Evolutionary conservation across 495 filamentous ascomycete genomes (phyloP).

Genomic region (Barbatosphaeria neglecta): DNA sequence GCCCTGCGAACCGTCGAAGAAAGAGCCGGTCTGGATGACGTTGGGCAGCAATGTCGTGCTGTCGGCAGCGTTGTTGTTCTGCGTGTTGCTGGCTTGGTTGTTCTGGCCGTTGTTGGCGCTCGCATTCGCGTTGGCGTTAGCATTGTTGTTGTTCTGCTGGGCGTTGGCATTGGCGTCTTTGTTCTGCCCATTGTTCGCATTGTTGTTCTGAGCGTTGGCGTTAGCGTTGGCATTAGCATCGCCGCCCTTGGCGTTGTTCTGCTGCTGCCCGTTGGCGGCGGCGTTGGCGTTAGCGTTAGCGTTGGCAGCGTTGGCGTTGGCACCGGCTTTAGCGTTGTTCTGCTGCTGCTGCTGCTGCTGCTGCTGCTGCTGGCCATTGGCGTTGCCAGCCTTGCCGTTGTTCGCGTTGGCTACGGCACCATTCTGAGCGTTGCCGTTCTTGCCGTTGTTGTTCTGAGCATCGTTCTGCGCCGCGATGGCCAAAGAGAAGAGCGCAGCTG

Average conservation of each 20-base stretch:
- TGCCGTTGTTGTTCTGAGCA: constrained; percentile 4
- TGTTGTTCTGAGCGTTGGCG: background rate
- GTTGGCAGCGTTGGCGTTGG: background rate
- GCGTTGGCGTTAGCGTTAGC: constrained; percentile 1
- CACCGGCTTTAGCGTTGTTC: background rate
- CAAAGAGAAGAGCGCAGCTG: constrained; percentile 5
- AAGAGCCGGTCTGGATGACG: constrained; percentile 13
- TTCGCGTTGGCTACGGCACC: background rate
- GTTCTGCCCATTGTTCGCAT: no score
- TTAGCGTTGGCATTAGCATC: background rate
- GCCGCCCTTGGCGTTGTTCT: background rate
- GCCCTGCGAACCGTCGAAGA: constrained; percentile 9
- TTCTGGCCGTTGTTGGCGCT: background rate
- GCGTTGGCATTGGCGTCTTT: background rate
- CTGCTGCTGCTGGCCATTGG: background rate
- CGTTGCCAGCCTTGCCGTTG: background rate
- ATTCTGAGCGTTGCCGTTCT: constrained; percentile 3
- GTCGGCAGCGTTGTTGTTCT: background rate
- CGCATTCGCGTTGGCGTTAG: background rate
- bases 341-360: background rate
- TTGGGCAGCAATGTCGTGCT: constrained; percentile 6
- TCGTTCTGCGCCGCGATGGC: constrained; percentile 7
- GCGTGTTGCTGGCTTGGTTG: constrained; percentile 1
- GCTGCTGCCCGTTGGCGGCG: constrained; percentile 5
- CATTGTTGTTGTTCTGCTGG: background rate